Conservation (phyloP, 345 rosid species). For the Reutealis trisperma region DNA sequence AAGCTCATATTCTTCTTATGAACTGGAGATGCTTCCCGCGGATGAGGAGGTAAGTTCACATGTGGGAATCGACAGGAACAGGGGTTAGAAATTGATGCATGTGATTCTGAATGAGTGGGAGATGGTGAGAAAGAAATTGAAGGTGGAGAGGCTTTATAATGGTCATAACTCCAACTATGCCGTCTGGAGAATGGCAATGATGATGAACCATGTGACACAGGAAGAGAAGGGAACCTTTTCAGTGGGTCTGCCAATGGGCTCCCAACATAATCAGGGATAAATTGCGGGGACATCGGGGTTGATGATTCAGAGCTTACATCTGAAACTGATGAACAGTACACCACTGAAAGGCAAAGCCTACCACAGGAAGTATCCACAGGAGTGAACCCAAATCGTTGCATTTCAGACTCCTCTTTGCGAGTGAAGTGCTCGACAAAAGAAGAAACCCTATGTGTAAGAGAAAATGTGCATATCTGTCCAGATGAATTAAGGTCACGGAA, state of each 20-base stretch:
- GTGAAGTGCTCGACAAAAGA: conserved; percentile 79
- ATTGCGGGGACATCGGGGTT: conserved; percentile 76
- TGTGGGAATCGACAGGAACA: conserved; percentile 43
- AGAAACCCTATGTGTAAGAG: conserved; percentile 77
- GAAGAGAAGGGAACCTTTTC: conserved; percentile 76
- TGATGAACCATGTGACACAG: conserved; percentile 68
- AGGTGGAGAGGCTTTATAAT: conserved; percentile 62
- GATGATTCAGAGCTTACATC: conserved; percentile 69
- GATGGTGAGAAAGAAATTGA: conserved; percentile 77
- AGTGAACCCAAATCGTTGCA: conserved; percentile 77
- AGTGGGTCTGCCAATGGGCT: conserved; percentile 92
- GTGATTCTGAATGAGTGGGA: conserved; percentile 72
- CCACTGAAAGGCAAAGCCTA: conserved; percentile 80
- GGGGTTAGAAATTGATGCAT: conserved; percentile 53
- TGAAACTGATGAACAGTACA: conserved; percentile 59
- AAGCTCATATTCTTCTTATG: conserved; percentile 48
- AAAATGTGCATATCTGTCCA: conserved; percentile 53
- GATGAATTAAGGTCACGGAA: conserved; percentile 78
- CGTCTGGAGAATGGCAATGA: conserved; percentile 76
- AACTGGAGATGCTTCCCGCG: conserved; percentile 47
- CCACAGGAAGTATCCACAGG: conserved; percentile 85
- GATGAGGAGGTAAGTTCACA: conserved; percentile 57
- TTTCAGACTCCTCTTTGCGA: conserved; percentile 78
- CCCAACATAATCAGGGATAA: conserved; percentile 91
- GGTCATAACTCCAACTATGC: conserved; percentile 91